Evolutionary conservation across 352 stramenopile genomes (phyloP), one percentile per base, ranked within the genome.

Genomic region (Achlya hypogyna): DNA sequence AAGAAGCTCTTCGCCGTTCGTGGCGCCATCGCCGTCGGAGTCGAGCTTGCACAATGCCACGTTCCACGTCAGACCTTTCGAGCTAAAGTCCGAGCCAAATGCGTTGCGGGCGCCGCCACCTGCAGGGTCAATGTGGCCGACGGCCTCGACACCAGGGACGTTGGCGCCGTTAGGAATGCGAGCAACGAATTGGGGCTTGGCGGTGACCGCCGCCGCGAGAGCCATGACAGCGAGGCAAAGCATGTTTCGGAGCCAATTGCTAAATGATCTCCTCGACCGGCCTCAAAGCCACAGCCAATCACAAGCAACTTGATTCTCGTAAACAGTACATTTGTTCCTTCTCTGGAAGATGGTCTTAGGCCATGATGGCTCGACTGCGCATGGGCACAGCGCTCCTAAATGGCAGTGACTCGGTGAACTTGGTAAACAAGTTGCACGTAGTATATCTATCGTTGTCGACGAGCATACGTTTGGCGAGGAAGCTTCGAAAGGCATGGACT

Each of bases 1-100:
- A 16, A 84, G 82, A 9, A 95, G 80, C 70, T 95, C 86, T 65
- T 93, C 71, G 32, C 85, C 85, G 75, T 95, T 95, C 47, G 84
- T 93, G 29, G 83, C 75, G 0, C 86, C 86, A 64, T 95, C 86
- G 9, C 74, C 71, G 35, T 93, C 85, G 16, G 85, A 86, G 58
- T 93, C 85, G 0, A 53, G 51, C 47, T 88, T 70, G 51, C 85
- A 93, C 4, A 93, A 25, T 23, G 53, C 74, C 1, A 54, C 59
- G 1, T 79, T 91, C 85, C 85, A 93, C 59, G 74, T 58, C 2
- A 62, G 54, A 6, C 73, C 73, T 0, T 64, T 60, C 2, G 69
- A 62, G 54, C 71, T 22, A 63, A 93, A 93, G 0, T 76, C 82
- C 29, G 75, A 14, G 31, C 85, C 85, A 60, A 93, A 93, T 0